phyloP scores from a whole-genome alignment of 306 rosid genomes.

The Sphenostylis stenocarpa region DNA sequence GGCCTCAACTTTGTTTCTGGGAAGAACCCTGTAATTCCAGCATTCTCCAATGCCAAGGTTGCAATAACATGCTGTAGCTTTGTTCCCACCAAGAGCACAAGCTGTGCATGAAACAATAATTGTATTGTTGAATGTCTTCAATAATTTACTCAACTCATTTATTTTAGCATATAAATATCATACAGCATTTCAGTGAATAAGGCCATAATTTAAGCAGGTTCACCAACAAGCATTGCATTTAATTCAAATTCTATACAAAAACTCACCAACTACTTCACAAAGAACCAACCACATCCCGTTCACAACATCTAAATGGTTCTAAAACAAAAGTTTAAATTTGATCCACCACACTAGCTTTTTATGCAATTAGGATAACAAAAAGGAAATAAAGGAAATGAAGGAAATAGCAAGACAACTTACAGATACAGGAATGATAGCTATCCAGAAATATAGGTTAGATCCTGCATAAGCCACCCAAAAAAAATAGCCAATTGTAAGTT shows the following conservation, averaged over 20 bases:
- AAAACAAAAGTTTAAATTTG: not conserved
- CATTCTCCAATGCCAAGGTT: slow-evolving; percentile 89
- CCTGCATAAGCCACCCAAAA: slow-evolving; percentile 51
- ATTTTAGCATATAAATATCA: not conserved
- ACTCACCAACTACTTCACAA: not conserved
- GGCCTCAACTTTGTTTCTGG: slow-evolving; percentile 80
- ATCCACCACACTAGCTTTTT: too few relatives aligned
- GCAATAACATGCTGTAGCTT: slow-evolving; percentile 93
- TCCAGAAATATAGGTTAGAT: slow-evolving; percentile 97
- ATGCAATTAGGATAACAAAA: too few relatives aligned
- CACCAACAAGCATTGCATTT: not conserved
- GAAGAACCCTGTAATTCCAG: slow-evolving; percentile 58
- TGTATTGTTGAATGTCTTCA: not conserved
- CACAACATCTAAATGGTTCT: not conserved
- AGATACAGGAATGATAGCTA: slow-evolving; percentile 79
- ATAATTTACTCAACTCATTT: not conserved
- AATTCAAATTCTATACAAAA: not conserved
- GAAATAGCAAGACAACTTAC: slow-evolving; percentile 52
- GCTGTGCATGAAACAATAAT: slow-evolving; percentile 48
- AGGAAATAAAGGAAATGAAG: slow-evolving; percentile 8
- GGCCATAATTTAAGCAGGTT: slow-evolving; percentile 15
- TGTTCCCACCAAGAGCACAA: slow-evolving; percentile 92
- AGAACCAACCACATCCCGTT: not conserved
- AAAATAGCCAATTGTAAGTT: slow-evolving; percentile 20
- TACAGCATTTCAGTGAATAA: not conserved